Evolutionary conservation across 169 alveolate genomes (phyloP).

Genomic region (Cryptosporidium muris): DNA sequence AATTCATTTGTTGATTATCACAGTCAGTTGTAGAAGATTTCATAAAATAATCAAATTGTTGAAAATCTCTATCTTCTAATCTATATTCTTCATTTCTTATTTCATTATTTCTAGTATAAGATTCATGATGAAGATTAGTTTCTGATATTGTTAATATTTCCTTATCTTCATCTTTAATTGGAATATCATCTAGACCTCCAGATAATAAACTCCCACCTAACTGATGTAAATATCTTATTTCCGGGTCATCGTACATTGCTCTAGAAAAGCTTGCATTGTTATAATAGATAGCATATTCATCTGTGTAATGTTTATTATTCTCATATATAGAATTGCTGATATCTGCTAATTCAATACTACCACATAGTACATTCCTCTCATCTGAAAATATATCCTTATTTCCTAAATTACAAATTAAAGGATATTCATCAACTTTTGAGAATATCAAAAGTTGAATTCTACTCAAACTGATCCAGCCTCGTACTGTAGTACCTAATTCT

Average conservation of each 20-base stretch:
- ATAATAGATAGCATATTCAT: constrained; percentile 12
- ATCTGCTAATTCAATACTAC: not conserved
- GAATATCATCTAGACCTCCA: constrained; percentile 55
- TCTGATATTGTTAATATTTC: not conserved
- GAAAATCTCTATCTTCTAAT: too few relatives aligned
- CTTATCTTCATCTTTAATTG: not conserved
- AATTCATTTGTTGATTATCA: too few relatives aligned
- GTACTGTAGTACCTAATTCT: constrained; percentile 45
- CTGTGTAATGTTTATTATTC: not conserved
- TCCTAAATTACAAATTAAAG: constrained; percentile 9
- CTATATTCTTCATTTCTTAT: too few relatives aligned
- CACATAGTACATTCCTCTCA: not conserved
- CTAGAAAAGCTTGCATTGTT: constrained; percentile 48
- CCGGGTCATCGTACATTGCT: constrained; percentile 60
- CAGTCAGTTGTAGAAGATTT: too few relatives aligned
- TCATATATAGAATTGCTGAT: not conserved
- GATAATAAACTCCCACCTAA: constrained; percentile 29
- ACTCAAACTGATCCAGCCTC: constrained; percentile 40
- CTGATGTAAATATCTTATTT: constrained; percentile 42
- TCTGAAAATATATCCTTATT: not conserved
- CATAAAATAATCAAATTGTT: too few relatives aligned
- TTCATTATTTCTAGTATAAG: too few relatives aligned
- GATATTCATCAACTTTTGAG: constrained; percentile 38
- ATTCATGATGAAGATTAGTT: too few relatives aligned
- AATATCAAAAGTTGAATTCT: constrained; percentile 54